These are phyloP conservation scores for Fremontodendron californicum DNA, from an alignment of 345 rosid species.

Conservation along the genomic window DNA sequence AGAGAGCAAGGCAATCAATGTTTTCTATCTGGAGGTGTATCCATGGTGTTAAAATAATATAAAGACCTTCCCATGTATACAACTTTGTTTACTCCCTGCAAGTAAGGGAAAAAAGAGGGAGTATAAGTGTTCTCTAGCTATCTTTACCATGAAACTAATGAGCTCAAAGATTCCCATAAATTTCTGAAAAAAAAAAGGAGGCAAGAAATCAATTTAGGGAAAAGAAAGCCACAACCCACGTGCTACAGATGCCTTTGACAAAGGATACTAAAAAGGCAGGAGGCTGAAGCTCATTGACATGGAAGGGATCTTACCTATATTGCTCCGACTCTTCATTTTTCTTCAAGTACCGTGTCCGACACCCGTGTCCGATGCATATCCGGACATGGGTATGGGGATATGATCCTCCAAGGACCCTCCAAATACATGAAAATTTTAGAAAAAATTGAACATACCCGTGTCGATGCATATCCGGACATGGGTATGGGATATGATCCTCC, in stretches of 20 bases:
- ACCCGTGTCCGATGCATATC: no score
- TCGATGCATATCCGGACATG: no score
- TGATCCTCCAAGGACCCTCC: no score
- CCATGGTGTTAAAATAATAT: not conserved
- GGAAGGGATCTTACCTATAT: not conserved
- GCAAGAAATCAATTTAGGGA: not conserved
- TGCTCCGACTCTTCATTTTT: no score
- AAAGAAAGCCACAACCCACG: not conserved
- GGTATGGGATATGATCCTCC: no score
- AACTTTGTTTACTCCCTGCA: not conserved
- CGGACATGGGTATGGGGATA: no score
- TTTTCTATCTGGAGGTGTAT: not conserved
- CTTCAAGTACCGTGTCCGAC: no score
- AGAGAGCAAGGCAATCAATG: conserved; percentile 2
- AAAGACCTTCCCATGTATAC: not conserved
- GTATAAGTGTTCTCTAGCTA: not conserved
- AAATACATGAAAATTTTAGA: no score
- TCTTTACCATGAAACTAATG: not conserved
- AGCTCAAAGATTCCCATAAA: not conserved
- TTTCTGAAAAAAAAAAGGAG: not conserved
- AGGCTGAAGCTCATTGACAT: not conserved
- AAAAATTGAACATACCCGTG: no score
- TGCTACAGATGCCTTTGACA: not conserved
- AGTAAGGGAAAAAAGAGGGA: not conserved
- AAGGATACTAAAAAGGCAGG: not conserved